Conservation (phyloP, 2,329 filamentous ascomycete species). For the Neofusicoccum sp. region DNA sequence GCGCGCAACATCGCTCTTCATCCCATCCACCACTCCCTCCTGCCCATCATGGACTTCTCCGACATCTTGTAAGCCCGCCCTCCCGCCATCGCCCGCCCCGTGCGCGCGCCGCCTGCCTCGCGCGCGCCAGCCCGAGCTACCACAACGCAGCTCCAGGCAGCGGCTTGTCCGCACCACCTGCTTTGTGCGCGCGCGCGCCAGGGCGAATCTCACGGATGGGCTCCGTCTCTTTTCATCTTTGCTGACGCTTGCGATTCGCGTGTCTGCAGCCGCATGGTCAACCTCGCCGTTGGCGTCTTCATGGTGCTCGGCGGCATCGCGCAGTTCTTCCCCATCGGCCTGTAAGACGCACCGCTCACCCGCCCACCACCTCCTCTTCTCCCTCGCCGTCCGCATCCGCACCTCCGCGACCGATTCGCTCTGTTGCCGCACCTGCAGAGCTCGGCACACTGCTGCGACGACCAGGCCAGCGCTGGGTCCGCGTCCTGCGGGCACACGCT, state of each 20-base stretch:
- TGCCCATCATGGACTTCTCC: conserved; percentile 73
- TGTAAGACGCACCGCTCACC: conserved; percentile 39
- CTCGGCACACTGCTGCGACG: no score
- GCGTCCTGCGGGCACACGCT: no score
- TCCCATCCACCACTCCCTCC: background rate
- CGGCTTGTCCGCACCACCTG: background rate
- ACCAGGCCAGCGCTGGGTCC: no score
- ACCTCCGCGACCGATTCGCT: conserved; percentile 15
- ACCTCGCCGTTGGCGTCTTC: conserved; percentile 80
- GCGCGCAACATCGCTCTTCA: background rate
- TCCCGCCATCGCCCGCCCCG: background rate
- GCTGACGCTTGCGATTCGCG: conserved; percentile 19
- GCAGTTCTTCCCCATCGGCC: conserved; percentile 60
- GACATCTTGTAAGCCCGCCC: conserved; percentile 74
- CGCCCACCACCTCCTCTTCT: conserved; percentile 23
- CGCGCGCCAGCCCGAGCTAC: background rate
- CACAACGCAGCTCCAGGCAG: conserved; percentile 18
- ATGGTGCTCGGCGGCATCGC: conserved; percentile 82
- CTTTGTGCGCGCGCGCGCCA: background rate
- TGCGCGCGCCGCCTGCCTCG: background rate
- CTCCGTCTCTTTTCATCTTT: background rate
- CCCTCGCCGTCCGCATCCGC: conserved; percentile 21
- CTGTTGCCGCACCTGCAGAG: no score
- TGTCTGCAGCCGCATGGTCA: conserved; percentile 77
- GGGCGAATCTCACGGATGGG: conserved; percentile 20